phyloP scores from a whole-genome alignment of 805 yeast genomes.

The Tetrapisispora iriomotensis region DNA sequence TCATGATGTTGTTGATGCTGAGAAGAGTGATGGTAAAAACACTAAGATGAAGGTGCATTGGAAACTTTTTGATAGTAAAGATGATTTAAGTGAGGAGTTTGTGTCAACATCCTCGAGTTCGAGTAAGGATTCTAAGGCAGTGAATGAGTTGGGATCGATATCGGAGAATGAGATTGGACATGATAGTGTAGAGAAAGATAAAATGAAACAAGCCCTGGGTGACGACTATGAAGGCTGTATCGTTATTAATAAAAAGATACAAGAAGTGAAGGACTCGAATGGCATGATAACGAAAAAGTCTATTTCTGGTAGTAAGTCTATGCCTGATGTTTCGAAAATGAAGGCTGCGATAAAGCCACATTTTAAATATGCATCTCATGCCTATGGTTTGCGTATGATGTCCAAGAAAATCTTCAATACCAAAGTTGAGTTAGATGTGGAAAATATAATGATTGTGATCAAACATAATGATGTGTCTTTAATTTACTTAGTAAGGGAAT shows the following conservation, averaged over 20 bases:
- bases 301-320: neutral
- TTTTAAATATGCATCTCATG: conserved; percentile 69
- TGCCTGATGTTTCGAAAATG: conserved; percentile 4
- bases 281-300: neutral
- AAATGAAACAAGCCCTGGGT: neutral
- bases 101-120: neutral
- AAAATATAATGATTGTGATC: conserved; percentile 73
- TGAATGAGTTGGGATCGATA: neutral
- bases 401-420: conserved; percentile 65
- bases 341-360: conserved; percentile 33
- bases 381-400: conserved; percentile 67
- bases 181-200: neutral
- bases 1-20: neutral
- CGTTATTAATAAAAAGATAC: conserved; percentile 1
- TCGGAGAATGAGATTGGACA: neutral
- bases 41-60: conserved; percentile 2
- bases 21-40: neutral
- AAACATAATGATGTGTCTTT: conserved; percentile 79
- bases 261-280: neutral
- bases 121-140: neutral
- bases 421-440: conserved; percentile 58
- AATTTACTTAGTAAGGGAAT: conserved; percentile 63
- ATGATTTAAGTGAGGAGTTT: neutral
- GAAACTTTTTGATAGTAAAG: conserved; percentile 1
- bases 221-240: conserved; percentile 4